Percentiles rank a stretch among this genome's conserved stretches.
Evolutionary conservation across 352 stramenopile species (phyloP).

Genomic region (Phytophthora cajani): DNA sequence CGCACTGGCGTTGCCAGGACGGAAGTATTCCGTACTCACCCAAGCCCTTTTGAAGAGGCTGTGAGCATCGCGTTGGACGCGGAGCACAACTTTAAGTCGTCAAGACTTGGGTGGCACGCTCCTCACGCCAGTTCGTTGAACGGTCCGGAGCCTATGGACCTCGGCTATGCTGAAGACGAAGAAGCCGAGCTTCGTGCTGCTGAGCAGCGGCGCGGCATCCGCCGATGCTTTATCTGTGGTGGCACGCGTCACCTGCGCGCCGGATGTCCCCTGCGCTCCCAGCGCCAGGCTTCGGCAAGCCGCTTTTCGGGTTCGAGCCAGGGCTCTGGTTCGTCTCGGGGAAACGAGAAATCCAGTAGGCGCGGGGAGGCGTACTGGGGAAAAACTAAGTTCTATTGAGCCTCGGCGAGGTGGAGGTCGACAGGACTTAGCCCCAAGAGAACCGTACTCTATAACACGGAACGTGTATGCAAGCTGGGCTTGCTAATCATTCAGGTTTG

Average conservation of each 20-base stretch:
- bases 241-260: background rate
- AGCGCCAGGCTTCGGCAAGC: background rate
- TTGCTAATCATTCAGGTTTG: constrained; percentile 5
- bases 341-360: background rate
- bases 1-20: background rate
- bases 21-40: background rate
- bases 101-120: background rate
- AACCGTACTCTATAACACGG: constrained; percentile 3
- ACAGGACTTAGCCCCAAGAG: constrained; percentile 1
- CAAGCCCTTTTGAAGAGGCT: constrained; percentile 1
- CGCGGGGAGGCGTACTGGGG: background rate
- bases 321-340: background rate
- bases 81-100: too few species aligned
- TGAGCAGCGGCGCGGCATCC: background rate
- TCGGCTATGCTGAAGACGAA: constrained; percentile 21
- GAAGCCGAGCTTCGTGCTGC: background rate
- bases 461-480: constrained; percentile 13
- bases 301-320: background rate
- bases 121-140: background rate
- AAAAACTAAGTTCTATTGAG: constrained; percentile 2
- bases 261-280: background rate
- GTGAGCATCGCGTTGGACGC: background rate
- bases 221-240: constrained; percentile 1
- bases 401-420: background rate
- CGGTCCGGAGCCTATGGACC: constrained; percentile 3